These are phyloP conservation scores for Escovopsis sp. DNA, from an alignment of 2,329 filamentous ascomycete species.

Conservation along the genomic window DNA sequence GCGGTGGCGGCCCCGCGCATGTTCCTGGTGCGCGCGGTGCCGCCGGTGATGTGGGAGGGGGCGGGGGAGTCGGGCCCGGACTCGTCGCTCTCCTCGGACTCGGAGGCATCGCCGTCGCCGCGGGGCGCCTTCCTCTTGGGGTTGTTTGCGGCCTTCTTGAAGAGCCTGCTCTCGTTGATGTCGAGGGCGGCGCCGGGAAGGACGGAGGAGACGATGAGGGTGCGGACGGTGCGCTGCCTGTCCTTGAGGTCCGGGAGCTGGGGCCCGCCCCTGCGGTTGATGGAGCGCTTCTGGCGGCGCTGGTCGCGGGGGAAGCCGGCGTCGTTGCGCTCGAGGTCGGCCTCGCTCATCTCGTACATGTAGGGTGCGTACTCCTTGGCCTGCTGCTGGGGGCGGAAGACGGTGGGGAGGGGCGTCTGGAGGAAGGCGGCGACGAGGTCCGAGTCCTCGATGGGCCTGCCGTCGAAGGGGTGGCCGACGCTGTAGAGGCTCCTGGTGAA, in stretches of 20 bases:
- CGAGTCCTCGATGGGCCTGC: constrained; percentile 79
- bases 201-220: constrained; percentile 80
- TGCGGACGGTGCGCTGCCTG: constrained; percentile 81
- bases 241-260: constrained; percentile 94
- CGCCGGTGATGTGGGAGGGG: constrained; percentile 51
- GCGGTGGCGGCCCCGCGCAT: constrained; percentile 80
- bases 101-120: constrained; percentile 56
- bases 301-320: constrained; percentile 89
- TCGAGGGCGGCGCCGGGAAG: constrained; percentile 71
- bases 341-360: constrained; percentile 84
- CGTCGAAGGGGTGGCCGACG: constrained; percentile 87
- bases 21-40: constrained; percentile 72
- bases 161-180: constrained; percentile 74
- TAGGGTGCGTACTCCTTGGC: constrained; percentile 91
- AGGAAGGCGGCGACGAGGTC: constrained; percentile 79
- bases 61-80: constrained; percentile 78
- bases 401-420: constrained; percentile 63
- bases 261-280: constrained; percentile 84
- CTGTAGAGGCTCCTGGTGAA: constrained; percentile 91
- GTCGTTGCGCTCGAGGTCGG: constrained; percentile 79
- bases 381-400: constrained; percentile 82
- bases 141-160: constrained; percentile 56
- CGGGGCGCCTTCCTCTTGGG: constrained; percentile 38
- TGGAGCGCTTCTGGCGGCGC: constrained; percentile 83
- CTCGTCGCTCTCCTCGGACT: constrained; percentile 85